Percentiles rank a stretch among this genome's conserved stretches.
Conservation (phyloP, 1,139 yeast species). For the Pichia sp. region DNA sequence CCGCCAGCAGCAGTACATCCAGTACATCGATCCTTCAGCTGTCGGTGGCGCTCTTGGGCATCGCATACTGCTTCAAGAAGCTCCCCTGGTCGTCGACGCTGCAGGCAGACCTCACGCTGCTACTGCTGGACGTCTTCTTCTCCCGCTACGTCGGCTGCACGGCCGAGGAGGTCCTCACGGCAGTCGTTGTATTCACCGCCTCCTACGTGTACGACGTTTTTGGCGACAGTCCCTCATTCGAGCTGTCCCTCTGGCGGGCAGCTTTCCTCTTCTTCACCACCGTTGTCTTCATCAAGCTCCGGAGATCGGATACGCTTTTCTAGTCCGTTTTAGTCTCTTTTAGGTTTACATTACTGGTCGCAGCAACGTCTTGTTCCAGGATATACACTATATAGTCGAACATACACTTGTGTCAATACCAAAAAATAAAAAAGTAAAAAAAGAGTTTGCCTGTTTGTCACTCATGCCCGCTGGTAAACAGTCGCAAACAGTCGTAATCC, state of each 20-base stretch:
- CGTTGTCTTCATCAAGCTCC: constrained; percentile 1
- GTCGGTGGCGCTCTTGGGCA: constrained; percentile 69
- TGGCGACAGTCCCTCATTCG: not conserved
- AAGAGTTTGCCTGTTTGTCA: not conserved
- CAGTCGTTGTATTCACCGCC: constrained; percentile 31
- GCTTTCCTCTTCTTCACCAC: constrained; percentile 5
- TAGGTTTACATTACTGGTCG: not conserved
- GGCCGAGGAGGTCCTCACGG: constrained; percentile 26
- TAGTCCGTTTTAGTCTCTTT: not conserved
- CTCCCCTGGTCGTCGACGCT: constrained; percentile 74
- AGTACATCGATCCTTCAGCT: constrained; percentile 11
- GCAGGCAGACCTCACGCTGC: constrained; percentile 75
- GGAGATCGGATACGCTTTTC: constrained; percentile 10
- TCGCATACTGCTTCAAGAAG: constrained; percentile 77
- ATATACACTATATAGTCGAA: not conserved
- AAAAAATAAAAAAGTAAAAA: no score
- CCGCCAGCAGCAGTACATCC: not conserved
- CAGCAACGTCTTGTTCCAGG: not conserved
- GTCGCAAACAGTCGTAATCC: not conserved
- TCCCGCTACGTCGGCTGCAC: constrained; percentile 41
- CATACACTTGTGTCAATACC: not conserved
- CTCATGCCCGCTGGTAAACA: not conserved
- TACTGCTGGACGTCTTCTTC: constrained; percentile 67
- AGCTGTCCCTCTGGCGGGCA: constrained; percentile 6
- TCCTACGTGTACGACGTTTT: not conserved